Evolutionary conservation across 352 stramenopile species (phyloP).

Genomic region (Globisporangium mamillatum): DNA sequence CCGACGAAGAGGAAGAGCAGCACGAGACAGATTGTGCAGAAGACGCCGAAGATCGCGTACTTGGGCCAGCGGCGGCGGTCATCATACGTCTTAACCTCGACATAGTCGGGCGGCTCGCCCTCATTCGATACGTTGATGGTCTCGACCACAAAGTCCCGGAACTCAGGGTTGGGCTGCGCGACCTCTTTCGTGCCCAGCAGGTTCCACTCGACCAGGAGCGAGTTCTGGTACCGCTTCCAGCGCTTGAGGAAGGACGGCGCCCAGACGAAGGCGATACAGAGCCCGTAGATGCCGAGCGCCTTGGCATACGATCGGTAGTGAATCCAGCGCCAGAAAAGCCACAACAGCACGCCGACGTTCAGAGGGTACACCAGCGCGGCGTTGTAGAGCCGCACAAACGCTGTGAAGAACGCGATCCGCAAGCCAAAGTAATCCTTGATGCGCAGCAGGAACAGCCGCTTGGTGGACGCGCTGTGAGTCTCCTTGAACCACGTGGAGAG

Average conservation of each 20-base stretch:
- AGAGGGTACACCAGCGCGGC: conserved; percentile 43
- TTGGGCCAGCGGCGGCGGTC: conserved; percentile 49
- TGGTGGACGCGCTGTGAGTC: conserved; percentile 34
- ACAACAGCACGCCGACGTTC: conserved; percentile 42
- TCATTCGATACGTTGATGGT: conserved; percentile 58
- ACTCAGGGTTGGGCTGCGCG: conserved; percentile 47
- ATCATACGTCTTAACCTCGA: conserved; percentile 63
- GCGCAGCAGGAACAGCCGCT: conserved; percentile 48
- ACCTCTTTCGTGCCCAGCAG: conserved; percentile 50
- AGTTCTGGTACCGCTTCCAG: conserved; percentile 62
- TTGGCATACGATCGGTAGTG: conserved; percentile 56
- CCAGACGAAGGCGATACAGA: conserved; percentile 51
- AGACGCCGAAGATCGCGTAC: conserved; percentile 47
- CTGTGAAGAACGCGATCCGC: conserved; percentile 56
- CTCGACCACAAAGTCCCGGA: conserved; percentile 50
- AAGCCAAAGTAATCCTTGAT: conserved; percentile 67
- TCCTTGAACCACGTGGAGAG: conserved; percentile 55
- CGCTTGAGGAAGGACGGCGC: conserved; percentile 56
- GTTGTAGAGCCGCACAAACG: conserved; percentile 62
- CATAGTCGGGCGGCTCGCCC: conserved; percentile 53
- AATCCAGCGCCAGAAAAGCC: conserved; percentile 54
- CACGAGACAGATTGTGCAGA: conserved; percentile 47
- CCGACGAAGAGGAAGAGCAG: conserved; percentile 56
- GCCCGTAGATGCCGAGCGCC: conserved; percentile 46
- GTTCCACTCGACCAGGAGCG: conserved; percentile 63